phyloP scores from a whole-genome alignment of 2,329 filamentous ascomycete species.

The Aspergillus sp. region DNA sequence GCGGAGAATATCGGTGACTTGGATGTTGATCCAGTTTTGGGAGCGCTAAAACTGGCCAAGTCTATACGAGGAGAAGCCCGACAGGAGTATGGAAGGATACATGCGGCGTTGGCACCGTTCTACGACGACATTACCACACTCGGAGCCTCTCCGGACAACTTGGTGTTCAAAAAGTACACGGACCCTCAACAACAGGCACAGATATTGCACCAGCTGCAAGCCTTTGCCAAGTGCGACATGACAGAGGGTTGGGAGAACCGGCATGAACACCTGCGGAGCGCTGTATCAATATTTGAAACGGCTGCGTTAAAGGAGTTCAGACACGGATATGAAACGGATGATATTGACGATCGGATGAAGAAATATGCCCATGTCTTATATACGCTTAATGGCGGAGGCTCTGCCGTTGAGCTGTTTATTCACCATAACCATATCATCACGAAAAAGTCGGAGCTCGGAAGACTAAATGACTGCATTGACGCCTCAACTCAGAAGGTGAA shows the following conservation, averaged over 20 bases:
- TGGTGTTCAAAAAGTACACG: conserved; percentile 83
- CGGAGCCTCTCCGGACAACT: conserved; percentile 73
- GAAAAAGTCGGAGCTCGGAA: conserved; percentile 71
- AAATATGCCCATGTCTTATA: conserved; percentile 87
- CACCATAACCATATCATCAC: conserved; percentile 85
- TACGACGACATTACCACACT: conserved; percentile 80
- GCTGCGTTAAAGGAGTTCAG: conserved; percentile 91
- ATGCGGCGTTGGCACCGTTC: conserved; percentile 84
- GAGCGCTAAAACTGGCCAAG: conserved; percentile 69
- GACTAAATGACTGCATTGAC: conserved; percentile 81
- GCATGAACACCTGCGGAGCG: conserved; percentile 72
- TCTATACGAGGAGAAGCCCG: conserved; percentile 85
- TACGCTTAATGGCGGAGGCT: conserved; percentile 76
- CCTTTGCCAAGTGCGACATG: conserved; percentile 81
- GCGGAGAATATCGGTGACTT: conserved; percentile 40
- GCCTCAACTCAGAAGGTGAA: conserved; percentile 69
- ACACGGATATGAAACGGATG: conserved; percentile 85
- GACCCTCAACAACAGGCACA: conserved; percentile 89
- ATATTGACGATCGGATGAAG: conserved; percentile 86
- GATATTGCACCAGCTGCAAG: conserved; percentile 80
- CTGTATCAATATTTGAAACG: conserved; percentile 84
- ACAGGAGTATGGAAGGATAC: conserved; percentile 88
- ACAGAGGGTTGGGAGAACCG: conserved; percentile 73
- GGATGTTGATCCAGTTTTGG: conserved; percentile 69
- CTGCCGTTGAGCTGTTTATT: conserved; percentile 82